Evolutionary conservation across 192 early-diverging fungal genomes (phyloP), one percentile per base, ranked within the genome.

Genomic region (Backusella australiensis): DNA sequence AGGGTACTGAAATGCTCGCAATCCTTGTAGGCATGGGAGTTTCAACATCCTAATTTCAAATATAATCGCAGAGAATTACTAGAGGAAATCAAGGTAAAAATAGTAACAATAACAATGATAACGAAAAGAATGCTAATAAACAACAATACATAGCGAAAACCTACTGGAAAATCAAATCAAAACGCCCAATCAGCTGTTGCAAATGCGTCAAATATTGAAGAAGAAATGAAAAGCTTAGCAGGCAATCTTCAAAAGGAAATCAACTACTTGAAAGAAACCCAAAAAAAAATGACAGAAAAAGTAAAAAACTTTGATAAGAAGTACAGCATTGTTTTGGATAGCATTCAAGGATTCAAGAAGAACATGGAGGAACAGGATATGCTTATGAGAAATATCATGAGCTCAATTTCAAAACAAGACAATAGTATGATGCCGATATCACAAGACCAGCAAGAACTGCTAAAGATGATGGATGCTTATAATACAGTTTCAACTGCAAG

Each of bases 31-130:
- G 86, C 85, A 11, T 92, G 90, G 91, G 90, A 91, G 74, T 92
- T 91, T 77, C 83, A 82, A n/a, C 90, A 92, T 74, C 88, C 91
- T 65, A 81, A 92, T 72, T 92, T 92, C 69, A 89, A 89, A 65
- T 87, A 82, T 21, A 81, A 89, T 56, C 85, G 86, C 75, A 78
- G 79, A 70, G 87, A 89, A 72, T 74, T 87, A 69, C 72, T 91
- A 12, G 83, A 87, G 36, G 79, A 83, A 36, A 89, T 90, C 66
- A 89, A 87, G 78, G 77, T 78, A 69, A 12, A 12, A 34, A 34
- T 34, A 68, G 41, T 32, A 46, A 19, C 21, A 19, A 49, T 46
- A 26, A 46, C 23, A 44, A 32, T 23, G 3, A 29, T 9, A 38
- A 26, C 21, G 32, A 14, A 68, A 41, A 66, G 41, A 17, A 49